Conservation (phyloP, 2,329 filamentous ascomycete genomes). For the Zelopaecilomyces penicillatus region DNA sequence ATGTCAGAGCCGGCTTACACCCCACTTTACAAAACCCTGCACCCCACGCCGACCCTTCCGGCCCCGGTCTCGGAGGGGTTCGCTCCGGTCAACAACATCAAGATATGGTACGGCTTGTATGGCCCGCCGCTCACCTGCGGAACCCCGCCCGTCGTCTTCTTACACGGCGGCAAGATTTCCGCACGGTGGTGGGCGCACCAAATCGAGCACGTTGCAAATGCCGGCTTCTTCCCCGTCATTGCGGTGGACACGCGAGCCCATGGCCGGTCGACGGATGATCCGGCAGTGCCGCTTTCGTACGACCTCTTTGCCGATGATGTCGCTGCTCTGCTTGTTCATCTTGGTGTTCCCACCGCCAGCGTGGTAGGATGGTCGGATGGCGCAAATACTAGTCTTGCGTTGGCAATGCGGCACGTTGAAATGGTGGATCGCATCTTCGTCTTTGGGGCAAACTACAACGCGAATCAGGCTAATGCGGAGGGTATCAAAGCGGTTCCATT, state of each 20-base stretch:
- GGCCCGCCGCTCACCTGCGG: too few species aligned
- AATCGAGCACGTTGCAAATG: not conserved
- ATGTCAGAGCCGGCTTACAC: too few species aligned
- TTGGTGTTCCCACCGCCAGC: not conserved
- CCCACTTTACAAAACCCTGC: too few species aligned
- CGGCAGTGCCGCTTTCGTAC: not conserved
- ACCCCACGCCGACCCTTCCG: too few species aligned
- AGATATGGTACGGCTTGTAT: too few species aligned
- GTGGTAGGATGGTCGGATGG: conserved; percentile 3
- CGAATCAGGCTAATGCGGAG: not conserved
- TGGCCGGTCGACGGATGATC: not conserved
- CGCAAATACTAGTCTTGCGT: conserved; percentile 2
- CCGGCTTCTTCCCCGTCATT: not conserved
- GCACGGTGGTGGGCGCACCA: conserved; percentile 3
- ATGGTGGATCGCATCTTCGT: conserved; percentile 1
- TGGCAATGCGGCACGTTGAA: not conserved
- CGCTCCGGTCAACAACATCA: too few species aligned
- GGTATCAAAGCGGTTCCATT: not conserved
- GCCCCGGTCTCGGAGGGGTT: too few species aligned
- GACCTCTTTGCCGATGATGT: not conserved
- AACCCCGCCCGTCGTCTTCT: not conserved
- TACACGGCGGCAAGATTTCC: conserved; percentile 4
- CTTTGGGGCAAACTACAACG: conserved; percentile 3
- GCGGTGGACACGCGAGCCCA: not conserved
- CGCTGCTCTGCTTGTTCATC: not conserved